Evolutionary conservation across 2,329 filamentous ascomycete species (phyloP), one percentile per base, ranked within the genome.

Genomic region (Lasiodiplodia sp.): DNA sequence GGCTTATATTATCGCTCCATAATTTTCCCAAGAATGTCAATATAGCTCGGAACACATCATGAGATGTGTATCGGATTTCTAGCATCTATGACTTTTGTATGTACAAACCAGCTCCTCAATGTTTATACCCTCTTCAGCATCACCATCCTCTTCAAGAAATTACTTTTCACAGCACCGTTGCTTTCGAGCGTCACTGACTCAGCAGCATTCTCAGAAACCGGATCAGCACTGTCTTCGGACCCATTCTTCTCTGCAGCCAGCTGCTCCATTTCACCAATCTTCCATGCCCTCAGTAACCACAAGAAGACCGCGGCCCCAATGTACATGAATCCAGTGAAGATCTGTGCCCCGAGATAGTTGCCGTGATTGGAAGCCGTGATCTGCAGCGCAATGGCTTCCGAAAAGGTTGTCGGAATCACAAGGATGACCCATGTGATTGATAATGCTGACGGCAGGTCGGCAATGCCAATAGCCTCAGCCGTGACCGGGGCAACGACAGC

Each of bases 361-460:
- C 82, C 79, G 0, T 82, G 82, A n/a, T 82, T 82, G 2, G 79
- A 78, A 2, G 77, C 77, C 44, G 86, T 82, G 68, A 89, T 83
- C 71, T 87, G 81, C 12, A 89, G 78, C 0, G 83, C 87, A 69
- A 89, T 88, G 0, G 86, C 80, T 71, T 87, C 85, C 2, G 83
- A 84, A 70, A 87, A 93, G 0, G 90, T 92, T 14, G 87, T 87
- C 0, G 92, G 92, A 11, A 93, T 76, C 5, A 91, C 87, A 18
- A 95, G 84, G 6, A 89, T 83, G 31, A 94, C 75, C 92, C 92
- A 95, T 23, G 89, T 86, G 21, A 95, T 83, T 66, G 88, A 92
- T 49, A 95, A 79, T 72, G 87, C 88, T 14, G 90, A 88, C 0
- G 92, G 90, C 2, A 94, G 83, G 52, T 91, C 81, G 68, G 86